These are phyloP conservation scores for Persicaria maculosa DNA, from an alignment of 148 eudicot genomes.

Conservation along the genomic window DNA sequence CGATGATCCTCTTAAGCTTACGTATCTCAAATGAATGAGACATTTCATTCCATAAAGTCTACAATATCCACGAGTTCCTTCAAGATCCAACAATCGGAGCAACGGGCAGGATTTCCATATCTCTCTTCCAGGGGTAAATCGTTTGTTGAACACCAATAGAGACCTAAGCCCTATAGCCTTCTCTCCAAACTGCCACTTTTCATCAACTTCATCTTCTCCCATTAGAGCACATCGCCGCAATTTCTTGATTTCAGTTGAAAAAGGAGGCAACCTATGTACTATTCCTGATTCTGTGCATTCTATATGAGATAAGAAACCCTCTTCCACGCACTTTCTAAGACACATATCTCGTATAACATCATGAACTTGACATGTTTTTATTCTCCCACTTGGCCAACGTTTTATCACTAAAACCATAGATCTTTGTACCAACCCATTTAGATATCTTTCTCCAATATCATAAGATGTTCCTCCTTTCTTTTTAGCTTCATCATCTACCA, in stretches of 20 bases:
- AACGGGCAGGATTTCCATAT: not conserved
- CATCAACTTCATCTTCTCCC: not conserved
- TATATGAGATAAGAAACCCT: not conserved
- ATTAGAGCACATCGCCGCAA: not conserved
- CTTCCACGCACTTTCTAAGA: not conserved
- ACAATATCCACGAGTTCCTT: not conserved
- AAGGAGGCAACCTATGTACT: not conserved
- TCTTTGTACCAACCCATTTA: constrained; percentile 10
- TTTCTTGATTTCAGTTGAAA: not conserved
- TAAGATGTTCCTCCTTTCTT: constrained; percentile 4
- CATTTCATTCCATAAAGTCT: not conserved
- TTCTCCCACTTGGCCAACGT: not conserved
- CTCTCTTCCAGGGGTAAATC: not conserved
- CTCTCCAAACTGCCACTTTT: not conserved
- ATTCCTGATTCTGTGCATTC: not conserved
- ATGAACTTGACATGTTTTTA: constrained; percentile 1
- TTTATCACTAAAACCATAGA: not conserved
- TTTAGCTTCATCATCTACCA: not conserved
- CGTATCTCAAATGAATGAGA: constrained; percentile 8
- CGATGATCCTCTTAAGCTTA: constrained; percentile 3
- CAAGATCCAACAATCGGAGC: constrained; percentile 11
- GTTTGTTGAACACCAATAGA: not conserved
- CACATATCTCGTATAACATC: constrained; percentile 9
- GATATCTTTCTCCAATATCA: constrained; percentile 11
- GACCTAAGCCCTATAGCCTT: not conserved